phyloP scores from a whole-genome alignment of 2,329 filamentous ascomycete genomes.

The Fusarium buharicum region DNA sequence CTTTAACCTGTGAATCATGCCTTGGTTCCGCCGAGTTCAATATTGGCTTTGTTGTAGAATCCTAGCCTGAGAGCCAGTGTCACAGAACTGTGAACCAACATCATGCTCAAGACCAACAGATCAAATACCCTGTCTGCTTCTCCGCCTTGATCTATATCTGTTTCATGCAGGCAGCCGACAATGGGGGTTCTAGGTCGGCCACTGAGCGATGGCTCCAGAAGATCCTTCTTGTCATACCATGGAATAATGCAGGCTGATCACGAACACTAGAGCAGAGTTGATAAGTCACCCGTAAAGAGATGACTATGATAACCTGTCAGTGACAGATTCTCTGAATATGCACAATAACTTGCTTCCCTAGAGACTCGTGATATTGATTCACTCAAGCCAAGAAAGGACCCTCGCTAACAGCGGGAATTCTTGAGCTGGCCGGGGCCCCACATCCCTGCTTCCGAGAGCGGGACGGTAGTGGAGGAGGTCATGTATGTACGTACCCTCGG shows the following conservation, averaged over 20 bases:
- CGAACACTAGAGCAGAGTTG: too few relatives aligned
- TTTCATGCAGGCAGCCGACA: slow-evolving; percentile 26
- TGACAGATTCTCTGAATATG: too few relatives aligned
- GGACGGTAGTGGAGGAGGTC: slow-evolving; percentile 3
- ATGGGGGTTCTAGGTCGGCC: slow-evolving; percentile 1
- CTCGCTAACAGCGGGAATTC: slow-evolving; percentile 25
- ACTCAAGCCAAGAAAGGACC: too few relatives aligned
- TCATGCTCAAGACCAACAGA: background rate
- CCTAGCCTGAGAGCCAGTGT: background rate
- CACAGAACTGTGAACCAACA: slow-evolving; percentile 1
- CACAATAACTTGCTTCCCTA: too few relatives aligned
- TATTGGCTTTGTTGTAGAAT: background rate
- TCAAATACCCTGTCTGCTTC: background rate
- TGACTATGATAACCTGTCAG: too few relatives aligned
- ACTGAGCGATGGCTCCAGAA: slow-evolving; percentile 2
- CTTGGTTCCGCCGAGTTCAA: too few relatives aligned
- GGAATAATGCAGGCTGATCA: background rate
- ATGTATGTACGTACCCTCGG: slow-evolving; percentile 35
- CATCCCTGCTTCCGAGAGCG: slow-evolving; percentile 24
- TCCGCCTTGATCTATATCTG: slow-evolving; percentile 3
- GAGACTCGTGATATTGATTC: too few relatives aligned
- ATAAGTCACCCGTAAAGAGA: too few relatives aligned
- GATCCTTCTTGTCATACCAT: slow-evolving; percentile 11
- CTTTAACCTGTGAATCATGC: slow-evolving; percentile 14
- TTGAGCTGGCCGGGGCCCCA: slow-evolving; percentile 20